Evolutionary conservation across 176 grass and related monocot genomes (phyloP).

Genomic region (Rhynchospora pubera): DNA sequence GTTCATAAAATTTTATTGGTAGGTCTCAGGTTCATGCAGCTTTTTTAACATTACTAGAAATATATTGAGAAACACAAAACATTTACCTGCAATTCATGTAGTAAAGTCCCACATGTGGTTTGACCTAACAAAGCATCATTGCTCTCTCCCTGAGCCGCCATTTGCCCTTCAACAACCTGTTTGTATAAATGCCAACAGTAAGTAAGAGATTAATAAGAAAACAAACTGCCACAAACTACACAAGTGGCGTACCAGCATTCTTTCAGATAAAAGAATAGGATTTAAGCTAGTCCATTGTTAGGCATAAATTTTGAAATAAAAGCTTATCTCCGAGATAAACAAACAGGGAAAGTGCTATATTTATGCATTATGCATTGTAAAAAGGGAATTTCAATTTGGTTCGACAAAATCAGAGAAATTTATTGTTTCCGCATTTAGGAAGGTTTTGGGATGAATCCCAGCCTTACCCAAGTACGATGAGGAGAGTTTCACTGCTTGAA

Average conservation of each 20-base stretch:
- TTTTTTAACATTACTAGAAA: not conserved
- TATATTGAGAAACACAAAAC: not conserved
- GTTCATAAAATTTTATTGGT: too few species aligned
- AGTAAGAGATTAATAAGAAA: slow-evolving; percentile 1
- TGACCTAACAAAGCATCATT: slow-evolving; percentile 53
- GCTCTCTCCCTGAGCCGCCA: slow-evolving; percentile 50
- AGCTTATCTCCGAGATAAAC: too few species aligned
- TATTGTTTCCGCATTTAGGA: too few species aligned
- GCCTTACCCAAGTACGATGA: too few species aligned
- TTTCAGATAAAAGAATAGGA: too few species aligned
- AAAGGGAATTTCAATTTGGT: not conserved
- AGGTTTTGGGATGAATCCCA: too few species aligned
- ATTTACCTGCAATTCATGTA: slow-evolving; percentile 75
- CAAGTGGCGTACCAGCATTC: not conserved
- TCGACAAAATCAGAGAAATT: not conserved
- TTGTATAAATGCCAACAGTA: not conserved
- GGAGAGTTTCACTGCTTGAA: not conserved
- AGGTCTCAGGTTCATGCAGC: too few species aligned
- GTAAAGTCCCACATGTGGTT: slow-evolving; percentile 76
- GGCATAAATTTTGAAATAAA: not conserved
- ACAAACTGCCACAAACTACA: not conserved
- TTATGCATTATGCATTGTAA: not conserved
- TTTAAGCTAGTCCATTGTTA: not conserved
- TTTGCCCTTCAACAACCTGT: slow-evolving; percentile 37
- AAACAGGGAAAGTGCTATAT: not conserved